Evolutionary conservation across 2,329 filamentous ascomycete genomes (phyloP), one percentile per base, ranked within the genome.

Genomic region (Pseudocercospora musae): DNA sequence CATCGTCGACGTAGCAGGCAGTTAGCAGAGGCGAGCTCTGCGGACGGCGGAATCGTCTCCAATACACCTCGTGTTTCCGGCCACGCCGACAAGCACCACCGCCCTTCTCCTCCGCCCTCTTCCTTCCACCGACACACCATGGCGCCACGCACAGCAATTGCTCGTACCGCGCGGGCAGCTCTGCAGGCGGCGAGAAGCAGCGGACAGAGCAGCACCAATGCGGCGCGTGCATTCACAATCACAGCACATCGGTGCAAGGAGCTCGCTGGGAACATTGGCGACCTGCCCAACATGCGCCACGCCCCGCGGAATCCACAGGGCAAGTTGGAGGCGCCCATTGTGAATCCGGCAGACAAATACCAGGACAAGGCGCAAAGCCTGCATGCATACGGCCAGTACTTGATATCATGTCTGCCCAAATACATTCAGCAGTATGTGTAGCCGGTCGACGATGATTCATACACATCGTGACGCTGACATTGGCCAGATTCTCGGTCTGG

Each of bases 381-480:
- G 75, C 95, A 99, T 84, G 89, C 88, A 74, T 99, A 99, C 76
- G 95, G 95, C 73, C 88, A 96, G 75, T 99, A 96, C 85, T 82
- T 99, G 74, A 94, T 99, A 87, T 93, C 92, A 70, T 96, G 91
- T 78, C 80, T 99, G 74, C 96, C 95, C 72, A 98, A 97, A 84
- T 97, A 96, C 80, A 87, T 99, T 72, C 96, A 99, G 82, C 95
- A 99, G 81, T 81, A 74, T 33, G 77, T 52, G n/a, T 6, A 11
- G 23, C 3, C 46, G 20, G 11, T 33, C 13, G 18, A 29, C 31
- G 23, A 25, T 4, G 15, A 33, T 8, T 15, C 9, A 18, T n/a
- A 9, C 27, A 5, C 29, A 25, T 21, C 11, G 5, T n/a, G 8
- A 44, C 11, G 57, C 54, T 65, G 20, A 60, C 37, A 20, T 40